phyloP scores from a whole-genome alignment of 495 filamentous ascomycete species.

The Penicillium nucicola region DNA sequence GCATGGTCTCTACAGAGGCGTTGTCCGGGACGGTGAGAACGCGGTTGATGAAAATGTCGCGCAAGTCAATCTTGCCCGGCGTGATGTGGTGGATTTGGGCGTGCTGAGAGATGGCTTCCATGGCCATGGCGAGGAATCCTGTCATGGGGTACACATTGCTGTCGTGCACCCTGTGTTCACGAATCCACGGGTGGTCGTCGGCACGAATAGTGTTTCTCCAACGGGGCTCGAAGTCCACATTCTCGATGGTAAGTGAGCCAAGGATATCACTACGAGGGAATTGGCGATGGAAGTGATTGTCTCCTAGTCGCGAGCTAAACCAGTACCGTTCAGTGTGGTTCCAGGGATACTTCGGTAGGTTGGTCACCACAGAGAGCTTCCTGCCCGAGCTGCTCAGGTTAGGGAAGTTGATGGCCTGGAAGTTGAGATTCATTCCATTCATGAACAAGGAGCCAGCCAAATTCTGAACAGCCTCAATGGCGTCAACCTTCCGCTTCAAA shows the following conservation, averaged over 20 bases:
- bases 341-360: constrained; percentile 38
- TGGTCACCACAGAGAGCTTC: constrained; percentile 20
- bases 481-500: constrained; percentile 23
- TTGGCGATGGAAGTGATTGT: constrained; percentile 20
- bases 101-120: constrained; percentile 46
- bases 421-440: constrained; percentile 18
- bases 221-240: constrained; percentile 24
- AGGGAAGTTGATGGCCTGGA: constrained; percentile 24
- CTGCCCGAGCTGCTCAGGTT: neutral
- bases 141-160: constrained; percentile 48
- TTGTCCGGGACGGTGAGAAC: constrained; percentile 38
- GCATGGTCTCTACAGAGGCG: constrained; percentile 28
- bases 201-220: constrained; percentile 32
- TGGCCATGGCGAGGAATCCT: constrained; percentile 49
- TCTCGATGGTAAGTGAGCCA: constrained; percentile 21
- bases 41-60: constrained; percentile 36
- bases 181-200: constrained; percentile 33
- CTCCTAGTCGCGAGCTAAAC: constrained; percentile 21
- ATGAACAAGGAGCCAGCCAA: constrained; percentile 23
- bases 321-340: constrained; percentile 33
- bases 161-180: constrained; percentile 45
- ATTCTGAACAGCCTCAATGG: constrained; percentile 19
- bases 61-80: constrained; percentile 26
- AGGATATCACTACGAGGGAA: constrained; percentile 29
- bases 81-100: constrained; percentile 25